Percentiles rank a stretch among this genome's conserved stretches.
Evolutionary conservation across 73 alveolate genomes (phyloP).

Genomic region (Stentor coeruleus): DNA sequence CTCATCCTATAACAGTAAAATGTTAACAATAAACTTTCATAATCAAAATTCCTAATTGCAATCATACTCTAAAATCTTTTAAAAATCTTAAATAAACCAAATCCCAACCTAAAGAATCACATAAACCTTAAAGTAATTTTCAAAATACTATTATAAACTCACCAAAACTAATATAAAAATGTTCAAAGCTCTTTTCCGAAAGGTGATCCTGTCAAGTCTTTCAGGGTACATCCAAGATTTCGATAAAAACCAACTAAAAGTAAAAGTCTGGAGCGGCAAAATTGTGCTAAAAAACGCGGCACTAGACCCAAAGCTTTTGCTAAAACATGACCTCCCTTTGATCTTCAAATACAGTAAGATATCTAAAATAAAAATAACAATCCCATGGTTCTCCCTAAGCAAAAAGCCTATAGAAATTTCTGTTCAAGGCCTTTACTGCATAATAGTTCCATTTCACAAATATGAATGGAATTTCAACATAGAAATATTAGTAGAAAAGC

Average conservation of each 20-base stretch:
- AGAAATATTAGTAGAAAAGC: background rate
- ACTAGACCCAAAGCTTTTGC: slow-evolving; percentile 69
- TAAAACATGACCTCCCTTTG: slow-evolving; percentile 78
- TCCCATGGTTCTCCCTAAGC: slow-evolving; percentile 93
- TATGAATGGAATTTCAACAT: background rate
- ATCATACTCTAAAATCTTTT: too few species aligned
- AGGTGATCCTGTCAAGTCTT: background rate
- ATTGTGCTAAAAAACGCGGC: slow-evolving; percentile 79
- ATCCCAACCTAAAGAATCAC: too few species aligned
- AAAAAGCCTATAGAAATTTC: slow-evolving; percentile 85
- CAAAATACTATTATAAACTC: too few species aligned
- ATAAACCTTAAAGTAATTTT: too few species aligned
- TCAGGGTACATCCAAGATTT: slow-evolving; percentile 75
- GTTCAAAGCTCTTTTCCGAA: too few species aligned
- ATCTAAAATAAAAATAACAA: slow-evolving; percentile 63
- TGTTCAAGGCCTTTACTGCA: slow-evolving; percentile 74
- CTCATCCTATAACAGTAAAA: too few species aligned
- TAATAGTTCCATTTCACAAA: slow-evolving; percentile 41
- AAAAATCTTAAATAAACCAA: too few species aligned
- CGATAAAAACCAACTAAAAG: slow-evolving; percentile 71
- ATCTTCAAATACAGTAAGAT: slow-evolving; percentile 72
- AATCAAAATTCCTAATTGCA: too few species aligned
- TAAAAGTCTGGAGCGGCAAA: slow-evolving; percentile 88
- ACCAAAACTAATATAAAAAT: too few species aligned
- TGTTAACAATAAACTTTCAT: too few species aligned